A percentile compares a stretch with the other conserved stretches of the same genome.
phyloP scores from a whole-genome alignment of 208 protist species.

The Trypanosoma avium region DNA sequence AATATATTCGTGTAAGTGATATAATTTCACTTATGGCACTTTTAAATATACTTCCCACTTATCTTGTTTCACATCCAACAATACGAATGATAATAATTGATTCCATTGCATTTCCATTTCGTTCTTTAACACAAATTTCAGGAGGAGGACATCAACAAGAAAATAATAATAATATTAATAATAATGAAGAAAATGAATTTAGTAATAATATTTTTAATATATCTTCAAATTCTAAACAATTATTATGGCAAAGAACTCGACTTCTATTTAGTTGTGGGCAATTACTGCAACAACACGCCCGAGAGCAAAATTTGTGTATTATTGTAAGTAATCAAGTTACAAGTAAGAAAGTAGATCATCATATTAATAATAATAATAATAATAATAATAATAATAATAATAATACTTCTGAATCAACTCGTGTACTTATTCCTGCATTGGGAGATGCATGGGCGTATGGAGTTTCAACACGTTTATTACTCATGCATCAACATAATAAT shows the following conservation, averaged over 20 bases:
- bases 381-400: background rate
- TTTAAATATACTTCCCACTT: constrained; percentile 42
- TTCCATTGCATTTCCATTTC: constrained; percentile 86
- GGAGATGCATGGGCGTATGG: constrained; percentile 71
- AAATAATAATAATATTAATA: background rate
- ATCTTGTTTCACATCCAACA: constrained; percentile 15
- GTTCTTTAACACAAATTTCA: constrained; percentile 24
- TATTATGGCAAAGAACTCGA: constrained; percentile 45
- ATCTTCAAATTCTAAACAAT: background rate
- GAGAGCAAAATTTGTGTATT: constrained; percentile 42
- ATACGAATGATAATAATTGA: constrained; percentile 83
- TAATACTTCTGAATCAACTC: background rate
- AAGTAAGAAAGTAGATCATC: constrained; percentile 29
- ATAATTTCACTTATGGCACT: constrained; percentile 55
- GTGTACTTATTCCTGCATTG: constrained; percentile 62
- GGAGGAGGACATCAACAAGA: background rate
- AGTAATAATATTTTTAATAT: background rate
- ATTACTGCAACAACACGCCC: constrained; percentile 49
- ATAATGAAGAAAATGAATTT: background rate
- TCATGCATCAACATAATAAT: constrained; percentile 54
- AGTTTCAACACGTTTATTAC: constrained; percentile 52
- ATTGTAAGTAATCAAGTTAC: constrained; percentile 90
- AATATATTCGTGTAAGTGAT: constrained; percentile 69
- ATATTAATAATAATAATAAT: constrained; percentile 2
- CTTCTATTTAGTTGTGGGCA: constrained; percentile 64